A percentile compares a stretch with the other conserved stretches of the same genome.
Conservation (phyloP, 2,329 filamentous ascomycete species). For the Verticillium nonalfalfae region DNA sequence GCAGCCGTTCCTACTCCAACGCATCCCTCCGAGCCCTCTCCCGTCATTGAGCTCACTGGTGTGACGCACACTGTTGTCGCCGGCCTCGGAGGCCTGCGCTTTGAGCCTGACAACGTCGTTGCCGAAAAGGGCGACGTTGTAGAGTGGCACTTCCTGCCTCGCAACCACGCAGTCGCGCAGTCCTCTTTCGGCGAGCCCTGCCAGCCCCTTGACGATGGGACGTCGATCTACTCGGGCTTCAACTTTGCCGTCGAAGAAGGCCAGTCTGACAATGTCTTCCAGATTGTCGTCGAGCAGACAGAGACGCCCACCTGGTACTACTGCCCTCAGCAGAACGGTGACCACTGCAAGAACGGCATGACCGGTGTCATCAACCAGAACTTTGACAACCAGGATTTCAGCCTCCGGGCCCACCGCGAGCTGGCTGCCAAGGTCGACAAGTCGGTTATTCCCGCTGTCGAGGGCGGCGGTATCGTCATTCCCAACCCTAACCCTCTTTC, state of each 20-base stretch:
- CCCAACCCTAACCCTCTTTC: slow-evolving; percentile 33
- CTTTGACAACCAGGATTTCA: slow-evolving; percentile 29
- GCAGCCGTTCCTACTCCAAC: slow-evolving; percentile 24
- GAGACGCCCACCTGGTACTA: slow-evolving; percentile 32
- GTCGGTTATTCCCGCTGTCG: slow-evolving; percentile 21
- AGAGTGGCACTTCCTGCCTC: slow-evolving; percentile 48
- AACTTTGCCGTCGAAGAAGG: slow-evolving; percentile 26
- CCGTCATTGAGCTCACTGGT: slow-evolving; percentile 27
- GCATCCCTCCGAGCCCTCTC: slow-evolving; percentile 16
- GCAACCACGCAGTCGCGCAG: slow-evolving; percentile 42
- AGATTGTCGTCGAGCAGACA: slow-evolving; percentile 31
- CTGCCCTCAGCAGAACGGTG: slow-evolving; percentile 27
- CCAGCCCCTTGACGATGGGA: slow-evolving; percentile 26
- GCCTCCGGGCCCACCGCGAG: slow-evolving; percentile 27
- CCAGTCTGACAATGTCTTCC: slow-evolving; percentile 35
- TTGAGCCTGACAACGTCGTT: slow-evolving; percentile 42
- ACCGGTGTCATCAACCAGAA: slow-evolving; percentile 42
- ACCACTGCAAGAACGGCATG: slow-evolving; percentile 44
- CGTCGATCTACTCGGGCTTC: slow-evolving; percentile 41
- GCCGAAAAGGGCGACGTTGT: slow-evolving; percentile 42
- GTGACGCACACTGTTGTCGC: slow-evolving; percentile 40
- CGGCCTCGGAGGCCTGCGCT: slow-evolving; percentile 36
- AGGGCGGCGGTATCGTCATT: slow-evolving; percentile 29
- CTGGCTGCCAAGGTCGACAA: slow-evolving; percentile 23
- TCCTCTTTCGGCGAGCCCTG: slow-evolving; percentile 36